These are phyloP conservation scores for Aspergillus diversus DNA, from an alignment of 495 filamentous ascomycete species.

Conservation along the genomic window DNA sequence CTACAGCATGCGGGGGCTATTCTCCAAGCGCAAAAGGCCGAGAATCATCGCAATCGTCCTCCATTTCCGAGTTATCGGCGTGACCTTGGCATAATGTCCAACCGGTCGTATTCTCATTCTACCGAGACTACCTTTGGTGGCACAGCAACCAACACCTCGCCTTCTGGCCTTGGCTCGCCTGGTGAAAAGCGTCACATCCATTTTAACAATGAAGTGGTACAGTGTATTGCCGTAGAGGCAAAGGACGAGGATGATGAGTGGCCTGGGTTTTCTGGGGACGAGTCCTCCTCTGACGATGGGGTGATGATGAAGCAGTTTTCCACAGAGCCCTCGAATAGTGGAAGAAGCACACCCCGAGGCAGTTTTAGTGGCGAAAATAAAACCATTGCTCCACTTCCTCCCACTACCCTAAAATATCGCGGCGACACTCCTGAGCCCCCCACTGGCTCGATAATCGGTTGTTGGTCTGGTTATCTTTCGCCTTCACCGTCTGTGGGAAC, in stretches of 20 bases:
- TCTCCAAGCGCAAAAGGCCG: slow-evolving; percentile 84
- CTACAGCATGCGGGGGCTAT: slow-evolving; percentile 92
- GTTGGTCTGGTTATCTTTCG: slow-evolving; percentile 46
- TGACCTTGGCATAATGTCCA: slow-evolving; percentile 59
- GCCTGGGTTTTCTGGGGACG: slow-evolving; percentile 53
- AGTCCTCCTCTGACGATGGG: slow-evolving; percentile 74
- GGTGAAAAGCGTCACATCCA: slow-evolving; percentile 83
- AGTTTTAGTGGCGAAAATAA: slow-evolving; percentile 71
- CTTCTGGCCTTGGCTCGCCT: slow-evolving; percentile 64
- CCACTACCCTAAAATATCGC: slow-evolving; percentile 88
- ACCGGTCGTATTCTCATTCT: slow-evolving; percentile 42
- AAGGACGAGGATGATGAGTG: slow-evolving; percentile 71
- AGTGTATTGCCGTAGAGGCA: slow-evolving; percentile 91
- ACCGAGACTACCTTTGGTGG: slow-evolving; percentile 34
- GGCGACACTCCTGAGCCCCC: slow-evolving; percentile 74
- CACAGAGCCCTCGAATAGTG: slow-evolving; percentile 50
- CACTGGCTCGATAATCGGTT: slow-evolving; percentile 32
- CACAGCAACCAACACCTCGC: slow-evolving; percentile 40
- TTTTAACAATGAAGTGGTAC: slow-evolving; percentile 93
- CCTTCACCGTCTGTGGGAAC: slow-evolving; percentile 79
- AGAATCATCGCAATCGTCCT: slow-evolving; percentile 46
- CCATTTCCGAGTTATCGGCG: slow-evolving; percentile 61
- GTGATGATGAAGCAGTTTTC: slow-evolving; percentile 78
- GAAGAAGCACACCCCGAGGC: slow-evolving; percentile 51
- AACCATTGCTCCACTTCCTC: slow-evolving; percentile 90